These are phyloP conservation scores for Taphrina sp. DNA, from an alignment of 1,139 yeast genomes.

Conservation along the genomic window DNA sequence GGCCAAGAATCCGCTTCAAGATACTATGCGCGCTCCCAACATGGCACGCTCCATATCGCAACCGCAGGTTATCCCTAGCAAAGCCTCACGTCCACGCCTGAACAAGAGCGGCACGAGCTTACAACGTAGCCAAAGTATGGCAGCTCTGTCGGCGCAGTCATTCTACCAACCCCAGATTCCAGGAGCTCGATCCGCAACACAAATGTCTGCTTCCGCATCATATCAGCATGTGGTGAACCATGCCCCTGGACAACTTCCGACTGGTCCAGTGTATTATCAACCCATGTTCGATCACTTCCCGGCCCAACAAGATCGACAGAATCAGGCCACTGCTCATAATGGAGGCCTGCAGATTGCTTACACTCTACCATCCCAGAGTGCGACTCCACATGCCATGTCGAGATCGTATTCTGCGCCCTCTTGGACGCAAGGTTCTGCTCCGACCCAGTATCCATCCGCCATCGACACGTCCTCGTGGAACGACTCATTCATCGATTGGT, in stretches of 20 bases:
- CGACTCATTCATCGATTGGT: conserved; percentile 25
- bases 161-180: not conserved
- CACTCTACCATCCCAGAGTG: conserved; percentile 2
- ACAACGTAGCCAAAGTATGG: conserved; percentile 24
- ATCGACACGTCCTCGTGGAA: conserved; percentile 11
- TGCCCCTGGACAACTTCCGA: conserved; percentile 2
- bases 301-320: too few relatives aligned
- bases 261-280: not conserved
- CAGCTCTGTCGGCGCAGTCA: conserved; percentile 18
- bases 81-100: conserved; percentile 7
- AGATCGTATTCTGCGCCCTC: conserved; percentile 26
- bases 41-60: conserved; percentile 22
- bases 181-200: not conserved
- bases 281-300: conserved; percentile 1
- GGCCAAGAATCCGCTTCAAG: not conserved
- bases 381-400: conserved; percentile 17
- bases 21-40: conserved; percentile 4
- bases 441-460: conserved; percentile 1
- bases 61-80: conserved; percentile 15
- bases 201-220: not conserved
- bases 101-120: conserved; percentile 5
- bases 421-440: conserved; percentile 16
- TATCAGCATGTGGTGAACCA: not conserved
- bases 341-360: not conserved
- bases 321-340: not conserved